A percentile compares a stretch with the other conserved stretches of the same genome.
These are phyloP conservation scores for Mortierella sp. DNA, from an alignment of 371 early-diverging fungal species.

Conservation along the genomic window DNA sequence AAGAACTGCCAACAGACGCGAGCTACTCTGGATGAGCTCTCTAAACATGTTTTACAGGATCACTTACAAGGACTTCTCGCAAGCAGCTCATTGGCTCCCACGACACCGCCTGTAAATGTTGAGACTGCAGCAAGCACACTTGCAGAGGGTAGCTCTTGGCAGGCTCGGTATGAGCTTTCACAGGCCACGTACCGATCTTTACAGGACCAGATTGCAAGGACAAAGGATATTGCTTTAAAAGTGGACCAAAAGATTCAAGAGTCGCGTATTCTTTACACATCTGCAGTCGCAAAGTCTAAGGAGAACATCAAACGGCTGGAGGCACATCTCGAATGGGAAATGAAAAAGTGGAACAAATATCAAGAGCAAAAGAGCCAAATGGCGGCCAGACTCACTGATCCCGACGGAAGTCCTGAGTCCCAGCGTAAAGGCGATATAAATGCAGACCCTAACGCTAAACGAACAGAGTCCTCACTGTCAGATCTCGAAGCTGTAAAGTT, in stretches of 20 bases:
- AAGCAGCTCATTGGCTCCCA: background rate
- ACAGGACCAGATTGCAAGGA: constrained; percentile 10
- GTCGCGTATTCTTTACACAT: constrained; percentile 19
- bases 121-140: background rate
- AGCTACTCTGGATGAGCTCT: constrained; percentile 15
- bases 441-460: background rate
- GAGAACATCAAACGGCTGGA: constrained; percentile 42
- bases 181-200: constrained; percentile 27
- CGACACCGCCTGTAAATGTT: background rate
- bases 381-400: constrained; percentile 4
- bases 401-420: background rate
- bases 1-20: constrained; percentile 19
- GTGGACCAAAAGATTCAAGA: constrained; percentile 23
- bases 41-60: constrained; percentile 23
- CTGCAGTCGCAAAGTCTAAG: constrained; percentile 14
- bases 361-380: constrained; percentile 20
- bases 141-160: constrained; percentile 13
- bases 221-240: constrained; percentile 11
- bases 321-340: constrained; percentile 50
- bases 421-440: background rate
- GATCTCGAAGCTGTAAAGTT: background rate
- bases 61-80: constrained; percentile 12
- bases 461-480: background rate
- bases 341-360: constrained; percentile 47
- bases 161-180: constrained; percentile 8